Percentiles rank a stretch among this genome's conserved stretches.
phyloP scores from a whole-genome alignment of 768 basidiomycete species.

The Tubosaeta sp. region DNA sequence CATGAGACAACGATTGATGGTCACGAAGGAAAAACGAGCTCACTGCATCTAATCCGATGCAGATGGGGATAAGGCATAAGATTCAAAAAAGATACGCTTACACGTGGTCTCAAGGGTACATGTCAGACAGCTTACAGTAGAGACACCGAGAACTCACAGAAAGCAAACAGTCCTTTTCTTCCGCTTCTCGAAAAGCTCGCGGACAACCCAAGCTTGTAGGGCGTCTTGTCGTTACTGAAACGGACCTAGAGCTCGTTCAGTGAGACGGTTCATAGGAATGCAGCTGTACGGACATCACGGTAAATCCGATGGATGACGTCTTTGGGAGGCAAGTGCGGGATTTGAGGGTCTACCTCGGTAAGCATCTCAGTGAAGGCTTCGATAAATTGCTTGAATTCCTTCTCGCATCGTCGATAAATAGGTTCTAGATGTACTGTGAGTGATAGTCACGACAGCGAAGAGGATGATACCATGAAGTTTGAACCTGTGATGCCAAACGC shows the following conservation, averaged over 20 bases:
- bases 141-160: slow-evolving; percentile 49
- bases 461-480: slow-evolving; percentile 59
- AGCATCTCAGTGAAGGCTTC: slow-evolving; percentile 65
- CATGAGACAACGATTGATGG: not conserved
- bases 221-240: slow-evolving; percentile 93
- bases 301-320: slow-evolving; percentile 93
- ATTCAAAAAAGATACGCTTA: slow-evolving; percentile 3
- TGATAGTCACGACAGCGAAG: not conserved
- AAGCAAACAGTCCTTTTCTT: slow-evolving; percentile 84
- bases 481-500: slow-evolving; percentile 53
- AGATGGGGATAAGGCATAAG: not conserved
- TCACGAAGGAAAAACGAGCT: not conserved
- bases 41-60: slow-evolving; percentile 18
- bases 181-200: slow-evolving; percentile 88
- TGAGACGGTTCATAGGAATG: not conserved
- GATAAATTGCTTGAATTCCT: slow-evolving; percentile 86
- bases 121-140: slow-evolving; percentile 1
- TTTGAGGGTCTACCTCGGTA: slow-evolving; percentile 70
- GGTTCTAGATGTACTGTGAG: slow-evolving; percentile 18
- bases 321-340: slow-evolving; percentile 86
- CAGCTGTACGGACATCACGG: slow-evolving; percentile 56
- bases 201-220: slow-evolving; percentile 82
- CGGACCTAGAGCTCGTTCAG: slow-evolving; percentile 49
- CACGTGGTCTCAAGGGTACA: slow-evolving; percentile 22
- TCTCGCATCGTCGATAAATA: slow-evolving; percentile 55